Evolutionary conservation across 129 eudicot genomes (phyloP), one percentile per base, ranked within the genome.

Genomic region (Lactuca sativa): DNA sequence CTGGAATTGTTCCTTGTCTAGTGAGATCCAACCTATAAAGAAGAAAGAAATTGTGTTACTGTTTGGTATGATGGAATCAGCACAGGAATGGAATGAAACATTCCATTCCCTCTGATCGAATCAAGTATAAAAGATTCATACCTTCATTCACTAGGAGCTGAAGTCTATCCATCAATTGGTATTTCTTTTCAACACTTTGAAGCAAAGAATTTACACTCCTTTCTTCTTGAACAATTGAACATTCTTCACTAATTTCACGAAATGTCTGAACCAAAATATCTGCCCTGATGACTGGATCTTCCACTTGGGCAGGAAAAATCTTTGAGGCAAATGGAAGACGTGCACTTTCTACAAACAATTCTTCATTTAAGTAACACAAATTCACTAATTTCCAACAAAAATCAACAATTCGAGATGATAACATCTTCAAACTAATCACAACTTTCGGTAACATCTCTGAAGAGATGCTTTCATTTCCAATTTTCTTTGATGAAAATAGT

Each of bases 281-380:
- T 49, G 93, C 85, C 80, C 99, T 77, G 62, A 95, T 87, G 7
- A 75, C 63, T 62, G 99, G 97, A 69, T 95, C 97, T 82, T 90
- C 97, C 33, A 95, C 99, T 74, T 80, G 88, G 54, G 97, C 96
- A 37, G 99, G 99, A 68, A 95, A 84, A 76, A 95, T 95, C 75
- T 95, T 95, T 49, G 81, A 72, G 56, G 92, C 76, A 76, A 77
- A 83, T 48, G 97, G 97, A 80, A 81, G 58, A 59, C 80, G 78
- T 70, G 56, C 48, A 36, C 69, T 57, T 38, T 56, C 84, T 51
- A 72, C 78, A 71, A 87, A 95, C 36, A 80, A 69, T 40, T 95
- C 99, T 71, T 90, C 96, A 78, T 85, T 79, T 12, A 95, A 77
- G 69, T 87, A 95, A 76, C 97, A 85, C 7, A 74, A 67, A 61